Percentiles rank a stretch among this genome's conserved stretches.
phyloP scores from a whole-genome alignment of 257 asterid genomes.

The Craterostigma plantagineum region DNA sequence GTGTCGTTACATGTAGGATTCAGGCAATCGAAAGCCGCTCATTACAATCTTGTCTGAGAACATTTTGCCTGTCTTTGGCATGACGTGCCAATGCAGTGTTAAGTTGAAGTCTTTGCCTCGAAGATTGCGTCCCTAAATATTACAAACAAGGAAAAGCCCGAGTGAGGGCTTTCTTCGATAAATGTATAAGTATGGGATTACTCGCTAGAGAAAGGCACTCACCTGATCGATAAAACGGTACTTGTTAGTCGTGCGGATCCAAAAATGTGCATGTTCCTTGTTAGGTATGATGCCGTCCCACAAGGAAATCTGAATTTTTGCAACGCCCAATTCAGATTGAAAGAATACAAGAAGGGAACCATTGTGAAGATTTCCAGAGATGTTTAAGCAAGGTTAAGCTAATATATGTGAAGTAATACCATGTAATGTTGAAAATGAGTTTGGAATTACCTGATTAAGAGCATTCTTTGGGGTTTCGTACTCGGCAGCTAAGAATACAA shows the following conservation, averaged over 20 bases:
- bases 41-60: conserved; percentile 66
- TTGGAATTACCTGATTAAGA: conserved; percentile 57
- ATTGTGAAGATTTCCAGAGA: too few species aligned
- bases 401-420: too few species aligned
- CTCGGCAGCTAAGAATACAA: conserved; percentile 93
- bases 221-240: conserved; percentile 56
- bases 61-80: conserved; percentile 99
- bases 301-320: conserved; percentile 29
- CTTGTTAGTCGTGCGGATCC: conserved; percentile 45
- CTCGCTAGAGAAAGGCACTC: neutral
- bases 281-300: conserved; percentile 67
- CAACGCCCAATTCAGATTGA: neutral
- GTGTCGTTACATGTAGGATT: conserved; percentile 13
- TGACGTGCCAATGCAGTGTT: conserved; percentile 92
- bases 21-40: conserved; percentile 69
- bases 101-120: conserved; percentile 69
- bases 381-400: too few species aligned
- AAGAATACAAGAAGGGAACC: neutral
- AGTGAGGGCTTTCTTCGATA: too few species aligned
- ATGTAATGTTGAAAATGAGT: too few species aligned
- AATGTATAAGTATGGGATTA: neutral
- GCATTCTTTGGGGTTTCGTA: conserved; percentile 69
- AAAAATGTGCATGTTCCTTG: conserved; percentile 36
- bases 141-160: neutral
- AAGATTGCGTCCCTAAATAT: conserved; percentile 68